Evolutionary conservation across 2,329 filamentous ascomycete genomes (phyloP).

Genomic region (Curvularia sp.): DNA sequence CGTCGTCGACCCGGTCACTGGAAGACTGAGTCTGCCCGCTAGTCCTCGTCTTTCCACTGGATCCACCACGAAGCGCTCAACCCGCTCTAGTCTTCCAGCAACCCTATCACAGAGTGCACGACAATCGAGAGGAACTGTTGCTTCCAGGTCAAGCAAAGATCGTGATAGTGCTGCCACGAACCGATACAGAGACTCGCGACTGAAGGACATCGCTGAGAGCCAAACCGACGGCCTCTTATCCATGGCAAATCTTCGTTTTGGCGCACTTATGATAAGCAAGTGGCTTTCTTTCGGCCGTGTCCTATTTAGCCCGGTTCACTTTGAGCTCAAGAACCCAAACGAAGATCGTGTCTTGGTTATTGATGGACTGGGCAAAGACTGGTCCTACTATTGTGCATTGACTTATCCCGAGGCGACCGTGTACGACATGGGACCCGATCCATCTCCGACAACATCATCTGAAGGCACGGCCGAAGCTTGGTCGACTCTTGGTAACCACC

Average conservation of each 20-base stretch:
- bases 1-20: slow-evolving; percentile 49
- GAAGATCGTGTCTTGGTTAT: slow-evolving; percentile 75
- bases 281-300: slow-evolving; percentile 87
- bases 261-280: slow-evolving; percentile 84
- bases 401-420: slow-evolving; percentile 78
- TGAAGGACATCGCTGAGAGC: slow-evolving; percentile 55
- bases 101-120: slow-evolving; percentile 41
- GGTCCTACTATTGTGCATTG: slow-evolving; percentile 85
- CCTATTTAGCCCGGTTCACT: slow-evolving; percentile 79
- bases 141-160: slow-evolving; percentile 45
- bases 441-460: slow-evolving; percentile 29
- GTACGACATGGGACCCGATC: slow-evolving; percentile 68
- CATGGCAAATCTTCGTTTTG: slow-evolving; percentile 78
- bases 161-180: slow-evolving; percentile 43
- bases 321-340: slow-evolving; percentile 67
- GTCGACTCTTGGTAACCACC: slow-evolving; percentile 68
- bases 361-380: slow-evolving; percentile 87
- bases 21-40: slow-evolving; percentile 49
- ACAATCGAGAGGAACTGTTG: slow-evolving; percentile 43
- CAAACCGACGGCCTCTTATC: slow-evolving; percentile 53
- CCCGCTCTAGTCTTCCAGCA: slow-evolving; percentile 46
- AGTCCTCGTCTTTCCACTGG: slow-evolving; percentile 42
- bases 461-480: slow-evolving; percentile 37
- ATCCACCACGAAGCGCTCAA: slow-evolving; percentile 40
- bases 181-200: slow-evolving; percentile 63